phyloP scores from a whole-genome alignment of 2,329 filamentous ascomycete genomes.

The Sclerotinia glacialis region DNA sequence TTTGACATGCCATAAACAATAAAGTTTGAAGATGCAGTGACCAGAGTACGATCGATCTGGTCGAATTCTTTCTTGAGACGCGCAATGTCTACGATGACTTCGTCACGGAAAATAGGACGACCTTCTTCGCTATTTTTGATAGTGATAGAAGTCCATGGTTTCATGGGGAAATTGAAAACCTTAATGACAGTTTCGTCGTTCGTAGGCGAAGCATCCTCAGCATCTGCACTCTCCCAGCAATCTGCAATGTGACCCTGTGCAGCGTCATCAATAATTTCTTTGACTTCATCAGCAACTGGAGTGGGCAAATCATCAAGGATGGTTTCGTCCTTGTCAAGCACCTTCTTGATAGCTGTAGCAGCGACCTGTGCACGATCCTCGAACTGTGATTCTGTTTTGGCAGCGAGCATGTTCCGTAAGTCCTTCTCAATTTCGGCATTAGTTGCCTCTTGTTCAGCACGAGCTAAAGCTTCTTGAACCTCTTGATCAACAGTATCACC shows the following conservation, averaged over 20 bases:
- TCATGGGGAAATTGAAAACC: constrained; percentile 95
- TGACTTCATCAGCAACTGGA: constrained; percentile 53
- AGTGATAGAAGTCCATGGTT: constrained; percentile 88
- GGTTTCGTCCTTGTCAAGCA: constrained; percentile 55
- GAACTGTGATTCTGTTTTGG: constrained; percentile 54
- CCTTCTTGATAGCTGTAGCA: constrained; percentile 51
- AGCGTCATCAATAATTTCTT: constrained; percentile 56
- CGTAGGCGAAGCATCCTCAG: constrained; percentile 59
- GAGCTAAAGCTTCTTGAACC: constrained; percentile 50
- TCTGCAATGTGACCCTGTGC: constrained; percentile 63
- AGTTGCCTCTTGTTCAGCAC: constrained; percentile 47
- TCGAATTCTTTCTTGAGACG: constrained; percentile 97
- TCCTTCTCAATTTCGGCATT: constrained; percentile 50
- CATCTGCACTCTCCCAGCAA: constrained; percentile 86
- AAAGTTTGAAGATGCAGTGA: constrained; percentile 83
- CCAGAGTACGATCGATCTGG: constrained; percentile 90
- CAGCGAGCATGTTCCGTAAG: constrained; percentile 49
- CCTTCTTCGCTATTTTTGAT: constrained; percentile 59
- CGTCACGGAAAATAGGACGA: constrained; percentile 67
- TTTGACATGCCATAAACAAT: constrained; percentile 95
- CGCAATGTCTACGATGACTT: constrained; percentile 87
- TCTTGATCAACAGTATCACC: constrained; percentile 16
- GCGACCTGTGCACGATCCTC: constrained; percentile 49
- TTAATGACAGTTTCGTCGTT: constrained; percentile 64
- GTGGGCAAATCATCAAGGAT: constrained; percentile 55